Base-by-base conservation (phyloP, 2,329 filamentous ascomycete genomes). In the Plenodomus tracheiphilus region DNA sequence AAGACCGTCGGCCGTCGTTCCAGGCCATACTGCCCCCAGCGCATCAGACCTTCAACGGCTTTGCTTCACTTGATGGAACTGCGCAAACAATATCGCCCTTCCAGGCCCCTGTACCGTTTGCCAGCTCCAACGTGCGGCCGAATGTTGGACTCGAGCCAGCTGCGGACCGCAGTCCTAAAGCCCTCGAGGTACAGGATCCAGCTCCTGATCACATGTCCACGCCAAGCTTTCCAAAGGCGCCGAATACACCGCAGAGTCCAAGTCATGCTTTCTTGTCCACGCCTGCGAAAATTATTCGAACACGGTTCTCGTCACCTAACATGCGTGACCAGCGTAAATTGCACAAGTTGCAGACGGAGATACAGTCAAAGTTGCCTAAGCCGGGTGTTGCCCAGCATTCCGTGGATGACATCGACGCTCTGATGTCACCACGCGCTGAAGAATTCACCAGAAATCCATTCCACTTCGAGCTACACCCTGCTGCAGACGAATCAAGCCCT, bases 401-500 rank as follows among this genome's bases (percentile, higher is more conserved):
- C 17, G 56, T 60, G 17, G 70, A 73, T 67, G 73, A 63, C 72
- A 73, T 51, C 10, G 80, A 84, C 39, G 77, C 84, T 11, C 72
- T 89, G 9, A 80, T 90, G 78, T 91, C 87, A 2, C 88, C 89
- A 0, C 81, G 88, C 37, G 85, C 79, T 1, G 85, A 88, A 61
- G 83, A 85, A 15, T 91, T 91, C 77, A 90, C 86, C 2, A 83
- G 80, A 34, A 74, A 74, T 40, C 71, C 71, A 1, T 74, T 74
- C 50, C 71, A 72, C 47, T 44, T 72, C 37, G 65, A 72, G 16
- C 46, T 73, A 0, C 56, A 53, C 11, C 49, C 62, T 9, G 36
- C 61, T 34, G 54, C 48, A 13, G 62, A 65, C 15, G 65, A 69
- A 42, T 34, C 56, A 46, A 66, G 68, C 49, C 60, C 66, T 22